phyloP scores from a whole-genome alignment of 768 basidiomycete genomes.

The Lentinula raphanica region DNA sequence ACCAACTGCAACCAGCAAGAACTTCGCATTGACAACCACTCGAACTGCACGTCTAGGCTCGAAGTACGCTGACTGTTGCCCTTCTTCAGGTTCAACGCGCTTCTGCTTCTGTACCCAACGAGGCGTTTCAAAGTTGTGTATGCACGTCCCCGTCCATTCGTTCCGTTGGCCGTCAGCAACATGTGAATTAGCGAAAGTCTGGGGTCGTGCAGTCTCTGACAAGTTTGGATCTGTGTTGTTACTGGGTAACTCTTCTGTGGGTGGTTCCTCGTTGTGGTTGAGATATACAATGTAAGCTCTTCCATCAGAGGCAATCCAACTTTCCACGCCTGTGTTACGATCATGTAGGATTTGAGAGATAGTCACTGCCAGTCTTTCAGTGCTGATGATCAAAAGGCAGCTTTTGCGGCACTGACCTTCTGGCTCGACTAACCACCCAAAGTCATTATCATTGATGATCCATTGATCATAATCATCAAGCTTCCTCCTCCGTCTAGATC shows the following conservation, averaged over 20 bases:
- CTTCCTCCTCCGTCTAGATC: constrained; percentile 20
- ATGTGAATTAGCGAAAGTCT: constrained; percentile 16
- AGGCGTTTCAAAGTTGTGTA: constrained; percentile 69
- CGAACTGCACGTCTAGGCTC: constrained; percentile 63
- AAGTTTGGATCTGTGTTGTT: background rate
- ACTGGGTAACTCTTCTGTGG: background rate
- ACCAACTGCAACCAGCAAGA: constrained; percentile 80
- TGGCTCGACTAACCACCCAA: constrained; percentile 70
- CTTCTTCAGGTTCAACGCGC: constrained; percentile 37
- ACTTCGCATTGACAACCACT: constrained; percentile 70
- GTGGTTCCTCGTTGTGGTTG: constrained; percentile 32
- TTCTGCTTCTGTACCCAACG: constrained; percentile 79
- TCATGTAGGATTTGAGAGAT: constrained; percentile 60
- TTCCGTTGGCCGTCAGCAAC: constrained; percentile 1
- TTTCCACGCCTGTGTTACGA: constrained; percentile 57
- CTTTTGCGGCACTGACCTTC: constrained; percentile 42
- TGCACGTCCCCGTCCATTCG: constrained; percentile 73
- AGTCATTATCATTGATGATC: constrained; percentile 59
- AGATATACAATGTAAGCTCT: constrained; percentile 75
- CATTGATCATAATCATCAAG: constrained; percentile 61
- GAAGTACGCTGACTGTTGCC: constrained; percentile 34
- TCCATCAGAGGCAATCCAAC: constrained; percentile 84
- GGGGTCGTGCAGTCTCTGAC: constrained; percentile 1
- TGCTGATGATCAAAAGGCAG: background rate
- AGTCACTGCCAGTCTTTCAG: constrained; percentile 46